Evolutionary conservation across 1,139 yeast species (phyloP).

Genomic region (Kurtzmaniella quercitrusa): DNA sequence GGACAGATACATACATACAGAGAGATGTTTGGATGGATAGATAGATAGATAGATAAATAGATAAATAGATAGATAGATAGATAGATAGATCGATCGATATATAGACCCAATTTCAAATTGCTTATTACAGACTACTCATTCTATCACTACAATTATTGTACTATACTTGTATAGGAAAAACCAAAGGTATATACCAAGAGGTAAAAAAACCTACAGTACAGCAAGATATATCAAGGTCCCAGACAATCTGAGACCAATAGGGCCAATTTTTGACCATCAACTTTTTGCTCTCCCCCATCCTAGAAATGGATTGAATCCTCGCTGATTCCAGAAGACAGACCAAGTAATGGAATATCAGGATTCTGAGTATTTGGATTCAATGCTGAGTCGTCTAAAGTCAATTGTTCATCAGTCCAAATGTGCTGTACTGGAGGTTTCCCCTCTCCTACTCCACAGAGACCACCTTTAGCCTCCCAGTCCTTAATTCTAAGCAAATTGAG

Average conservation of each 20-base stretch:
- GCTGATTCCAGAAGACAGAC: slow-evolving; percentile 63
- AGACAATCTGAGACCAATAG: not conserved
- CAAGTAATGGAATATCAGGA: slow-evolving; percentile 56
- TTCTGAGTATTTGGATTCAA: slow-evolving; percentile 62
- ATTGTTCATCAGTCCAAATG: slow-evolving; percentile 84
- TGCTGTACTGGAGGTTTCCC: slow-evolving; percentile 44
- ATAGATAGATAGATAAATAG: too few relatives aligned
- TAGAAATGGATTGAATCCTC: not conserved
- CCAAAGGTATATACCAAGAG: not conserved
- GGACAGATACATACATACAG: not conserved
- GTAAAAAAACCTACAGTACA: not conserved
- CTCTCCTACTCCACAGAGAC: slow-evolving; percentile 84
- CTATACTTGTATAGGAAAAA: not conserved
- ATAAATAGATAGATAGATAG: too few relatives aligned
- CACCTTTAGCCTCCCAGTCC: slow-evolving; percentile 80
- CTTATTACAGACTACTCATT: too few relatives aligned
- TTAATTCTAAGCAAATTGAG: slow-evolving; percentile 68
- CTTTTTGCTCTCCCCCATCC: too few relatives aligned
- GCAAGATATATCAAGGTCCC: not conserved
- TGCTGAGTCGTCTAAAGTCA: slow-evolving; percentile 55
- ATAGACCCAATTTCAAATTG: too few relatives aligned
- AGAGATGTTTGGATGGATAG: too few relatives aligned
- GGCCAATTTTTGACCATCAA: too few relatives aligned
- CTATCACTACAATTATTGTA: not conserved
- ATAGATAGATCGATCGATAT: too few relatives aligned